Percentiles rank a stretch among this genome's conserved stretches.
Conservation (phyloP, 176 grass and related monocot species). For the Neostapfia colusana region DNA sequence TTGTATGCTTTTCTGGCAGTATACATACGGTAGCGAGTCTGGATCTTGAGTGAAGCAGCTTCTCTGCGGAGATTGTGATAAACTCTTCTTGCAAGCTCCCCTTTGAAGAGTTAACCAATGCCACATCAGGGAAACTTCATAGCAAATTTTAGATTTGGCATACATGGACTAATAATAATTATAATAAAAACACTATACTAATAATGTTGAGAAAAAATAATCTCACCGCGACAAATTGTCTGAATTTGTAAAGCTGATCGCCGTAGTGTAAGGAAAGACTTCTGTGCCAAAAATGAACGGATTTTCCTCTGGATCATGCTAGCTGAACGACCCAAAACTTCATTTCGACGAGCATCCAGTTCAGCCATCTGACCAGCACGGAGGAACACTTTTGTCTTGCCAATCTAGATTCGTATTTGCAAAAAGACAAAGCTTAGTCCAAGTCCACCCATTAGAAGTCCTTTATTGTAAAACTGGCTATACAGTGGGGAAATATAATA, state of each 20-base stretch:
- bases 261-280: constrained; percentile 56
- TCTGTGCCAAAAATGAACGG: constrained; percentile 74
- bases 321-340: constrained; percentile 84
- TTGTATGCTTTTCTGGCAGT: constrained; percentile 71
- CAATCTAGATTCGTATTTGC: constrained; percentile 60
- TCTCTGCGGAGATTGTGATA: constrained; percentile 70
- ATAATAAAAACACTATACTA: neutral
- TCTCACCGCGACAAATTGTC: constrained; percentile 77
- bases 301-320: constrained; percentile 90
- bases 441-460: constrained; percentile 36
- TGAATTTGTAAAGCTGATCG: constrained; percentile 77
- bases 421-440: constrained; percentile 38
- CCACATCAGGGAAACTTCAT: constrained; percentile 33
- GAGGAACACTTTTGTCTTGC: constrained; percentile 99
- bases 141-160: neutral
- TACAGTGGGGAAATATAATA: neutral
- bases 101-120: constrained; percentile 54
- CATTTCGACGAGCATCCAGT: constrained; percentile 92
- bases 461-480: neutral
- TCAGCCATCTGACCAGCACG: constrained; percentile 98
- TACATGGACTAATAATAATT: neutral
- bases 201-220: constrained; percentile 16
- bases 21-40: constrained; percentile 82
- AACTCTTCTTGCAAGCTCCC: constrained; percentile 75
- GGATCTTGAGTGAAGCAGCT: constrained; percentile 79